Base-by-base conservation (phyloP, 495 filamentous ascomycete genomes). In the Penicillium fimorum region DNA sequence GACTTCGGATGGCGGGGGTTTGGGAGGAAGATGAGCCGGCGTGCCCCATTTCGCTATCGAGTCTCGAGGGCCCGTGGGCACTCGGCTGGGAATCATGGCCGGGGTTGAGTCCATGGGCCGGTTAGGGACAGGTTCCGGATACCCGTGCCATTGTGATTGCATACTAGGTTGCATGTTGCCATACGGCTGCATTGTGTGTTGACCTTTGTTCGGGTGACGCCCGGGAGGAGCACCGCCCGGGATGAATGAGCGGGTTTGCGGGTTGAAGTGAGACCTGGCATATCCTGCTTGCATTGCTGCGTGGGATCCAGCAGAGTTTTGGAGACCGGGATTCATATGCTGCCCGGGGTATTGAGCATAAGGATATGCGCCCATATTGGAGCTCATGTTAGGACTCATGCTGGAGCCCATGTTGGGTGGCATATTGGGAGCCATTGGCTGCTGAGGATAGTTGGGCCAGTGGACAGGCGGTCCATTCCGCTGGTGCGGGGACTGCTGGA, bases 191-290 rank as follows among this genome's bases (percentile, higher is more conserved):
- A 71, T 68, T 33, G 58, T 57, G 62, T 67, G 68, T 45, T 73
- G 69, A 9, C 59, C 58, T 54, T 70, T 69, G 49, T 48, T 63
- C 25, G 69, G 65, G 47, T 75, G 71, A 37, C 72, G 70, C 3
- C 60, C 50, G 25, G 58, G 24, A 11, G 70, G 49, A 37, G 68
- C 55, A 42, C 68, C 64, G 20, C 80, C 79, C 20, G 92, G 92
- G 41, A 96, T 82, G 65, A 97, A 97, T 3, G 90, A 85, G 56
- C 92, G 88, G 11, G 89, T 96, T 70, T 96, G 91, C 0, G 92
- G 92, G 62, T 97, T 96, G 77, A 97, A 96, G 20, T 87, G 82
- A 64, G 90, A 87, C 22, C 91, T 79, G 64, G 85, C 88, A 70
- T 87, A 95, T 70, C 86, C 91, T 17, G 88, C 90, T 13, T 90